A percentile compares a stretch with the other conserved stretches of the same genome.
phyloP scores from a whole-genome alignment of 2,329 filamentous ascomycete species.

The Curvularia eragrostidis region DNA sequence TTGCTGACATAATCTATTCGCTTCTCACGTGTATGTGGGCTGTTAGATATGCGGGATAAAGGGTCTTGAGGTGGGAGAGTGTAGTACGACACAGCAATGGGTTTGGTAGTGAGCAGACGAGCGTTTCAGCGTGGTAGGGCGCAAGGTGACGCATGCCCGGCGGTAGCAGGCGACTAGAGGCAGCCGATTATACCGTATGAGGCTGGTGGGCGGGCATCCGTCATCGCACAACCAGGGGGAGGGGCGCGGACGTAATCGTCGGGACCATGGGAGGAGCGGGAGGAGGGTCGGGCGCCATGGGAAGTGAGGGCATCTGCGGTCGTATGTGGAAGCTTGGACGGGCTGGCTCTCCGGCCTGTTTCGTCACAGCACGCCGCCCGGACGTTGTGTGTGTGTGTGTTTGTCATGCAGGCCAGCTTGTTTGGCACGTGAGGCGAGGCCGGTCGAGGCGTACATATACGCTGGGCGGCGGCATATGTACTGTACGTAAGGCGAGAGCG shows the following conservation, averaged over 20 bases:
- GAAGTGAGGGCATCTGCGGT: neutral
- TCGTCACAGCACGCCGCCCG: constrained; percentile 10
- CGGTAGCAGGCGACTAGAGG: constrained; percentile 10
- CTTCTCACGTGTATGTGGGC: neutral
- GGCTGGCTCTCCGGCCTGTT: neutral
- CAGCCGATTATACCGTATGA: neutral
- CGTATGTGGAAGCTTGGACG: neutral
- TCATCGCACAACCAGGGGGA: constrained; percentile 13
- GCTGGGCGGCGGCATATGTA: neutral
- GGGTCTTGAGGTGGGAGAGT: neutral
- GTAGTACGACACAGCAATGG: neutral
- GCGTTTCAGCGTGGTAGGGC: constrained; percentile 7
- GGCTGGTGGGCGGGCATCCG: constrained; percentile 12
- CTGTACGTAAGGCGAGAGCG: too few relatives aligned
- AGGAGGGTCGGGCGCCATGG: neutral
- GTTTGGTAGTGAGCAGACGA: constrained; percentile 1
- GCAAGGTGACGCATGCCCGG: constrained; percentile 9
- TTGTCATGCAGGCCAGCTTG: constrained; percentile 14
- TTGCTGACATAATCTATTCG: neutral
- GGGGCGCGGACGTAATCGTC: constrained; percentile 3
- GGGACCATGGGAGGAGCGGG: constrained; percentile 4
- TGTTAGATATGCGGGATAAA: neutral
- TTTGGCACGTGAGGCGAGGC: constrained; percentile 5
- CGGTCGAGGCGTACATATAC: neutral
- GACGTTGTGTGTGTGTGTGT: constrained; percentile 8